Conservation (phyloP, 2,329 filamentous ascomycete genomes). For the Epichloe glyceriae region DNA sequence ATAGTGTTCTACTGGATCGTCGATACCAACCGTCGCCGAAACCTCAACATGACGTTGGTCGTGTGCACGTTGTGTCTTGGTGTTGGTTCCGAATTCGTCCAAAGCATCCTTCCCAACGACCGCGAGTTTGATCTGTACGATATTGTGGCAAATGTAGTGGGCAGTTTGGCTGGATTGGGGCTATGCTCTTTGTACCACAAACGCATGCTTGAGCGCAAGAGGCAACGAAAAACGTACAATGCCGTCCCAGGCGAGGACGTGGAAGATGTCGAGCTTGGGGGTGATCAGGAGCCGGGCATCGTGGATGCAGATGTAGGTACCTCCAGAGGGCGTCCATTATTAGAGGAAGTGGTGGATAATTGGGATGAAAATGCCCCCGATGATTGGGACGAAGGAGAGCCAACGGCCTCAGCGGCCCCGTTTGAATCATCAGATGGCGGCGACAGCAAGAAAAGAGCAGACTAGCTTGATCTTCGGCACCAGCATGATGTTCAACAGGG, state of each 20-base stretch:
- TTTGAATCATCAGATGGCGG: slow-evolving; percentile 15
- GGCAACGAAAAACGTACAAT: slow-evolving; percentile 59
- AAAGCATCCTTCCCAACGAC: slow-evolving; percentile 61
- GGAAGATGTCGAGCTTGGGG: slow-evolving; percentile 66
- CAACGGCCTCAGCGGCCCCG: slow-evolving; percentile 9
- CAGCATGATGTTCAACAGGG: neutral
- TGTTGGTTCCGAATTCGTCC: slow-evolving; percentile 63
- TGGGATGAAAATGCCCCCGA: slow-evolving; percentile 76
- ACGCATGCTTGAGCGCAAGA: slow-evolving; percentile 82
- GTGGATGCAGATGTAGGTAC: slow-evolving; percentile 19
- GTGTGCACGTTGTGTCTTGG: slow-evolving; percentile 62
- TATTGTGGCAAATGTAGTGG: slow-evolving; percentile 75
- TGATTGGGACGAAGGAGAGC: slow-evolving; percentile 40
- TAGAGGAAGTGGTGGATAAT: slow-evolving; percentile 80
- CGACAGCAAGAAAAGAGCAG: slow-evolving; percentile 21
- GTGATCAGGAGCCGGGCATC: slow-evolving; percentile 56
- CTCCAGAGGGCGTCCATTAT: slow-evolving; percentile 28
- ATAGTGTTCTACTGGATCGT: slow-evolving; percentile 91
- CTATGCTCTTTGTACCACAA: slow-evolving; percentile 87
- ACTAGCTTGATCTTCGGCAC: slow-evolving; percentile 10
- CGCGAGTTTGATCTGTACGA: slow-evolving; percentile 67
- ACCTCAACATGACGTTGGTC: slow-evolving; percentile 68
- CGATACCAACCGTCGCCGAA: slow-evolving; percentile 77
- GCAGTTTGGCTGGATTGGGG: slow-evolving; percentile 57
- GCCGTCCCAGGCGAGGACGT: slow-evolving; percentile 52